Percentiles rank a stretch among this genome's conserved stretches.
Conservation (phyloP, 768 basidiomycete genomes). For the Amanita thiersii region DNA sequence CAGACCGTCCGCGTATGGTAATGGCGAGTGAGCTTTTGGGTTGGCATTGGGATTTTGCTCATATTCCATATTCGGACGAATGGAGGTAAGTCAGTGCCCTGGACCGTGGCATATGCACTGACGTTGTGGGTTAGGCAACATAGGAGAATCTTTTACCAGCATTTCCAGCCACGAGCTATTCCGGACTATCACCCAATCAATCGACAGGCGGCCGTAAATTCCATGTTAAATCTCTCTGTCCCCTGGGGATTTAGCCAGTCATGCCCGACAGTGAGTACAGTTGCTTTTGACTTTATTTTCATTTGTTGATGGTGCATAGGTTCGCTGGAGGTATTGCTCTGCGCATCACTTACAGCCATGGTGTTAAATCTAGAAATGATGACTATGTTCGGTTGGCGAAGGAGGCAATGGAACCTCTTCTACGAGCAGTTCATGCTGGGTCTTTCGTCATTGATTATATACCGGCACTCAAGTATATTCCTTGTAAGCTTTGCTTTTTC, state of each 20-base stretch:
- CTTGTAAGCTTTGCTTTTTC: constrained; percentile 15
- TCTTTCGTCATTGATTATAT: constrained; percentile 31
- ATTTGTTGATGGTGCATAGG: constrained; percentile 17
- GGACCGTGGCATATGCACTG: background rate
- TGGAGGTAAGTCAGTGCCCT: constrained; percentile 16
- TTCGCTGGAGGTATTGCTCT: constrained; percentile 27
- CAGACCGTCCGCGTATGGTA: constrained; percentile 31
- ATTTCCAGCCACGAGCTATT: constrained; percentile 25
- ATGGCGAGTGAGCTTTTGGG: constrained; percentile 8
- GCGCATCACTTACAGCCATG: constrained; percentile 31
- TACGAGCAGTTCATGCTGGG: constrained; percentile 26
- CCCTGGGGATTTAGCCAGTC: constrained; percentile 19
- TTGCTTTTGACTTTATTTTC: background rate
- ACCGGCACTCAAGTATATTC: constrained; percentile 22
- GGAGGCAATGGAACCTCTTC: constrained; percentile 13
- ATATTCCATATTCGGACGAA: constrained; percentile 20
- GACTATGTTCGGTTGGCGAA: constrained; percentile 24
- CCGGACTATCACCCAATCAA: constrained; percentile 18
- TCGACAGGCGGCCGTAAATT: constrained; percentile 17
- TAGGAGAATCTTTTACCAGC: constrained; percentile 26
- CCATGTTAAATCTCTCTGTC: constrained; percentile 15
- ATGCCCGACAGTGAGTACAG: constrained; percentile 22
- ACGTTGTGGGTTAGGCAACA: constrained; percentile 20
- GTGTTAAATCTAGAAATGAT: constrained; percentile 25
- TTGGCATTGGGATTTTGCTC: constrained; percentile 25